Evolutionary conservation across 2,329 filamentous ascomycete species (phyloP).

Genomic region (Beauveria bassiana): DNA sequence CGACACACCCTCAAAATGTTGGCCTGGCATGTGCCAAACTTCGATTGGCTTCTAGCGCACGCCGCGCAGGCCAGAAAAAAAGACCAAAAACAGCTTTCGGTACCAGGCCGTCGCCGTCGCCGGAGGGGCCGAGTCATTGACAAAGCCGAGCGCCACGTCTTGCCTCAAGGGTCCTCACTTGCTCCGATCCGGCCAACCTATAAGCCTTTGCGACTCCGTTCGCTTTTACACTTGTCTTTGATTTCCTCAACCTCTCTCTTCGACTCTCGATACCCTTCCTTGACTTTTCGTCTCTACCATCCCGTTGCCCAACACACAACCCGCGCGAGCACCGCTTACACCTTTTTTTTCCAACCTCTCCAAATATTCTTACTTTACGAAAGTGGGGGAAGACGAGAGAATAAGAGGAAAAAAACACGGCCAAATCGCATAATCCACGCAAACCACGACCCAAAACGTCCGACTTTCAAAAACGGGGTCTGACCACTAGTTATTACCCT

Average conservation of each 20-base stretch:
- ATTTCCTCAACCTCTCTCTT: background rate
- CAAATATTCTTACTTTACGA: background rate
- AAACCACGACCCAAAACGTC: background rate
- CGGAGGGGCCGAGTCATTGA: conserved; percentile 9
- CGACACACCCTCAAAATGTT: background rate
- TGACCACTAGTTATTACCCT: background rate
- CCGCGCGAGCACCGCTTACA: background rate
- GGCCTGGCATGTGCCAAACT: conserved; percentile 3
- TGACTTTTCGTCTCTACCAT: background rate
- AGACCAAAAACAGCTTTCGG: background rate
- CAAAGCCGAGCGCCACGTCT: conserved; percentile 2
- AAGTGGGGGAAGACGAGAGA: conserved; percentile 1
- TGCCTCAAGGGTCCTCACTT: background rate
- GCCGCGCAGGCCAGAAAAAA: background rate
- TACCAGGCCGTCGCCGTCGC: background rate
- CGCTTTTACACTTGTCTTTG: background rate
- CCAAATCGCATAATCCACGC: background rate
- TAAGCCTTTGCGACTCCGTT: background rate
- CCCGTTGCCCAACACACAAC: background rate
- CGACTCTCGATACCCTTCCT: background rate
- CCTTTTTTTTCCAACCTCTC: background rate
- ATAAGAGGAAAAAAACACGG: background rate
- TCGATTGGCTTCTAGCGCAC: background rate
- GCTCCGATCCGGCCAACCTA: background rate
- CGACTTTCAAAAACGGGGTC: conserved; percentile 3